Evolutionary conservation across 805 yeast species (phyloP).

Genomic region (Metschnikowia santaceciliae): DNA sequence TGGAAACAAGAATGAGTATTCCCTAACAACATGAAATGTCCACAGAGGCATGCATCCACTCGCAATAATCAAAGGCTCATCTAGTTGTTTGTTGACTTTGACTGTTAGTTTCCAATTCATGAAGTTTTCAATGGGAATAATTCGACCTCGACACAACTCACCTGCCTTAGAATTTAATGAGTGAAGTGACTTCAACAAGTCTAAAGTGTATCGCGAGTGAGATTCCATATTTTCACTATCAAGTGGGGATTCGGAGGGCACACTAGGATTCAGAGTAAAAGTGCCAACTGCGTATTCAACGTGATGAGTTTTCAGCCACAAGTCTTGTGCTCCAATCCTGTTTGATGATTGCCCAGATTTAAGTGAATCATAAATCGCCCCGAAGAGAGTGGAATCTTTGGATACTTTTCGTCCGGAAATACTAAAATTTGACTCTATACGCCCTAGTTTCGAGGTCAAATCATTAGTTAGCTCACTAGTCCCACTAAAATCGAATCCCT

Average conservation of each 20-base stretch:
- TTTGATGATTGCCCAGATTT: slow-evolving; percentile 35
- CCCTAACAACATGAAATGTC: slow-evolving; percentile 69
- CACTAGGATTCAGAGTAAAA: background rate
- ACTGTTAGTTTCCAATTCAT: slow-evolving; percentile 80
- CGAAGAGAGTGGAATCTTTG: slow-evolving; percentile 67
- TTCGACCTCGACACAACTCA: slow-evolving; percentile 14
- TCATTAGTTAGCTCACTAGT: background rate
- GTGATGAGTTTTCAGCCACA: slow-evolving; percentile 60
- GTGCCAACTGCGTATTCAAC: slow-evolving; percentile 35
- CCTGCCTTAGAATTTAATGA: slow-evolving; percentile 27
- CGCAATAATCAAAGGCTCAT: slow-evolving; percentile 84
- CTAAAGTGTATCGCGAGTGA: slow-evolving; percentile 39
- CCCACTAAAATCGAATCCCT: background rate
- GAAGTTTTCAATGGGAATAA: slow-evolving; percentile 35
- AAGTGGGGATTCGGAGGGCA: background rate
- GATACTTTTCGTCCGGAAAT: slow-evolving; percentile 57
- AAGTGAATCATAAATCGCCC: slow-evolving; percentile 58
- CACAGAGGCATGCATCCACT: slow-evolving; percentile 84
- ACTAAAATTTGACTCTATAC: slow-evolving; percentile 45
- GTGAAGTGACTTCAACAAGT: slow-evolving; percentile 46
- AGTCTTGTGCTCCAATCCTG: slow-evolving; percentile 39
- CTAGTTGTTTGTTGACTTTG: slow-evolving; percentile 79
- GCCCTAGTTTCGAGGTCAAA: background rate
- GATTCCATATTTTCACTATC: slow-evolving; percentile 24
- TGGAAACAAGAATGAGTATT: slow-evolving; percentile 81